Base-by-base conservation (phyloP, 2,329 filamentous ascomycete genomes). In the Phoma sp. region DNA sequence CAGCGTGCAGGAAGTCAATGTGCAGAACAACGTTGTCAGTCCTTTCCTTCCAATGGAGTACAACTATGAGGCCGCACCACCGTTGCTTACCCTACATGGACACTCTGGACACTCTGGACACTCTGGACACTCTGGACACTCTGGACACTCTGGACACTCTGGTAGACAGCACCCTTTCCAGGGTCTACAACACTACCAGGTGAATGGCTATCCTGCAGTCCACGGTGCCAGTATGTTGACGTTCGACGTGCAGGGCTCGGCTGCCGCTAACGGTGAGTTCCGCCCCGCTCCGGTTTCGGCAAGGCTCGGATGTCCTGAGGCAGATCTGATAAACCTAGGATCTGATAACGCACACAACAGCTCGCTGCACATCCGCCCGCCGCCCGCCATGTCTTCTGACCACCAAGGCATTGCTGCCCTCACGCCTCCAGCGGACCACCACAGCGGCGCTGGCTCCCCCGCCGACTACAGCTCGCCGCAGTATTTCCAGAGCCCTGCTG, bases 301-400 rank as follows among this genome's bases (percentile, higher is more conserved):
- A 33, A 45, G 29, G 49, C 45, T 51, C 59, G 61, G 56, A 41
- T 54, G 53, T 41, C 51, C 57, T 58, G 55, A 52, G 59, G 32
- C 53, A 41, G 59, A 70, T 70, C 68, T 67, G 68, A 71, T 71
- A 69, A 68, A 7, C 51, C 8, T 36, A 43, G 47, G 31, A 41
- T 45, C 63, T 62, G 61, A 62, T 64, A 64, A 63, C 58, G 22
- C 41, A 19, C 33, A 45, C 39, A 29, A 43, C 38, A 5, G 50
- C 57, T 51, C 56, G 57, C 50, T 48, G 54, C 54, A 27, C 33
- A 32, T 51, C 49, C 58, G 48, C 41, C 54, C 43, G 44, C 44
- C 21, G 43, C 27, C 48, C 54, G 57, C 47, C 56, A 69, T 70
- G 66, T 55, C 52, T 46, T 59, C 58, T 43, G 50, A 59, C 51